These are phyloP conservation scores for Cyathus striatus DNA, from an alignment of 768 basidiomycete species.

Conservation along the genomic window DNA sequence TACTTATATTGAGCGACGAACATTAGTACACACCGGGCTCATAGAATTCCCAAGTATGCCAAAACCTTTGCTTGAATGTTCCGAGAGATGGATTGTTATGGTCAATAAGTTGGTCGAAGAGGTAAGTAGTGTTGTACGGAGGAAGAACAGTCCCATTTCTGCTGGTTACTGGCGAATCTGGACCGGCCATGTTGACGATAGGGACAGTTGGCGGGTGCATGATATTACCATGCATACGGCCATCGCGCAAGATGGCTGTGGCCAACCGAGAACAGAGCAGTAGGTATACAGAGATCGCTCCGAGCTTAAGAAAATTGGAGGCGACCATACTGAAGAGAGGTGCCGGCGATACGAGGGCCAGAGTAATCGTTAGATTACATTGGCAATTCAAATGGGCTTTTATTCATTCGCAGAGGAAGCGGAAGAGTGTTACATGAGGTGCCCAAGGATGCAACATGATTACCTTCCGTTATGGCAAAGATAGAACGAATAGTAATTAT, in stretches of 20 bases:
- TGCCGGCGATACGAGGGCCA: too few relatives aligned
- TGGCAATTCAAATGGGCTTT: too few relatives aligned
- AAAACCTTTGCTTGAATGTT: constrained; percentile 75
- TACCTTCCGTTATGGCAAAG: too few relatives aligned
- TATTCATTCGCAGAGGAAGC: too few relatives aligned
- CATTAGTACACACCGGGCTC: constrained; percentile 32
- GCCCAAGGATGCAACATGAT: too few relatives aligned
- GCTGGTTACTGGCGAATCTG: constrained; percentile 31
- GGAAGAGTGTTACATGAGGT: too few relatives aligned
- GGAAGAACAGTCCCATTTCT: constrained; percentile 39
- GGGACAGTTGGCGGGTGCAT: constrained; percentile 33
- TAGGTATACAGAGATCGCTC: constrained; percentile 12
- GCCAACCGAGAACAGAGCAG: constrained; percentile 13
- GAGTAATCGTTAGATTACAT: too few relatives aligned
- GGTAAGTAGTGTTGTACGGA: constrained; percentile 41
- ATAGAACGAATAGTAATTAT: too few relatives aligned
- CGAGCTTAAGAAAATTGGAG: constrained; percentile 14
- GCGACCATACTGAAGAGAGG: background rate
- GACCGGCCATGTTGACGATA: constrained; percentile 16
- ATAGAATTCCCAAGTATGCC: constrained; percentile 67
- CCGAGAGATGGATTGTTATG: constrained; percentile 53
- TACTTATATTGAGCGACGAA: background rate
- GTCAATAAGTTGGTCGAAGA: constrained; percentile 56
- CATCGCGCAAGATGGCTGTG: constrained; percentile 27
- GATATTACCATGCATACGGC: constrained; percentile 36